Conservation (phyloP, 2,329 filamentous ascomycete species). For the Monosporascus sp. region DNA sequence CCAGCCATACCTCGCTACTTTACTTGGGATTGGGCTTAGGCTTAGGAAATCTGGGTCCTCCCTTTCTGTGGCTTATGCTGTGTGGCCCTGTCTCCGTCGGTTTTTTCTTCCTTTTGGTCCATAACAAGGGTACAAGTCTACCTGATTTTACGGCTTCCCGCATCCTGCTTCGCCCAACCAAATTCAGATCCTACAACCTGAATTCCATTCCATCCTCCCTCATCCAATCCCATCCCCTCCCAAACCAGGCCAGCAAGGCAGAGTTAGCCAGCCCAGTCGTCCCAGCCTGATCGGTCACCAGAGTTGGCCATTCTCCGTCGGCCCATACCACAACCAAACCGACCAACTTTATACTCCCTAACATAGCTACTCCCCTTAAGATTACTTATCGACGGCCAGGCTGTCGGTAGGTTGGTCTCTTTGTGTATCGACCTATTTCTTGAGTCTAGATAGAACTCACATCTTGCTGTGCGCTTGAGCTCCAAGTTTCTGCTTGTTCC, state of each 20-base stretch:
- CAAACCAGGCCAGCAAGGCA: constrained; percentile 4
- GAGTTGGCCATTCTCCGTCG: neutral
- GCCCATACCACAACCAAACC: neutral
- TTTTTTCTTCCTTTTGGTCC: neutral
- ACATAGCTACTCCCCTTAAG: neutral
- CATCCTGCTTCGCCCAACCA: neutral
- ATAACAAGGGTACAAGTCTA: neutral
- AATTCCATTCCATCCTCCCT: neutral
- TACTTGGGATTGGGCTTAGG: neutral
- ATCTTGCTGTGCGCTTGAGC: too few relatives aligned
- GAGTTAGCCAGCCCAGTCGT: constrained; percentile 18
- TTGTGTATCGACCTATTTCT: neutral
- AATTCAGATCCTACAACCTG: neutral
- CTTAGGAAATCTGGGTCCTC: neutral
- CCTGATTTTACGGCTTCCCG: neutral
- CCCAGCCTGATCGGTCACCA: constrained; percentile 7
- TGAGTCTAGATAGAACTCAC: neutral
- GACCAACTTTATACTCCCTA: neutral
- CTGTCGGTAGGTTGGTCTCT: neutral
- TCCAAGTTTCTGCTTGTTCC: neutral
- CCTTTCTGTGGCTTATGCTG: neutral
- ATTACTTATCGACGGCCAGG: too few relatives aligned
- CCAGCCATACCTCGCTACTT: neutral
- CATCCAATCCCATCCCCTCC: neutral
- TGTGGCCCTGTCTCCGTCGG: neutral